Conservation (phyloP, 129 eudicot genomes). For the sunflower (Helianthus annuus) region DNA sequence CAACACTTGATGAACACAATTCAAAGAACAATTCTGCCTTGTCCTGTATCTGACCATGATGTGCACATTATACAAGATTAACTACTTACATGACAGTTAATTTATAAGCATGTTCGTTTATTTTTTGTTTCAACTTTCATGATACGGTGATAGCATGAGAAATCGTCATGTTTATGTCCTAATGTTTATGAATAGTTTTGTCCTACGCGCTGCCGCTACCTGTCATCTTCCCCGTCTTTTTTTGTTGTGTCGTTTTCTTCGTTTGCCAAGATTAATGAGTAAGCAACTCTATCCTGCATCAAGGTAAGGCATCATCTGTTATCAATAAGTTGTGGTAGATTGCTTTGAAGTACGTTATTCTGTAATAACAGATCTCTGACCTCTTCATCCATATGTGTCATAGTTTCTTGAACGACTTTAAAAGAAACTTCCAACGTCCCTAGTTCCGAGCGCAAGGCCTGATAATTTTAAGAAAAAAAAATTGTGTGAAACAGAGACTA, state of each 20-base stretch:
- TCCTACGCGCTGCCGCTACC: slow-evolving; percentile 37
- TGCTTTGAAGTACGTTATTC: background rate
- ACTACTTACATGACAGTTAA: too few species aligned
- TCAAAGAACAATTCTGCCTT: too few species aligned
- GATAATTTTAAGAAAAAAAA: background rate
- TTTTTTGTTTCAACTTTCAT: background rate
- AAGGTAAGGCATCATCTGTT: slow-evolving; percentile 14
- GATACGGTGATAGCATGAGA: background rate
- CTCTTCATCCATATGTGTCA: slow-evolving; percentile 53
- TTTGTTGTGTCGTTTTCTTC: slow-evolving; percentile 27
- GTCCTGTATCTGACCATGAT: too few species aligned
- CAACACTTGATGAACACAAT: too few species aligned
- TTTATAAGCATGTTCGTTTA: background rate
- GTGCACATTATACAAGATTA: too few species aligned
- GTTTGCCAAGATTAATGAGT: slow-evolving; percentile 35
- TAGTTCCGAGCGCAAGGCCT: slow-evolving; percentile 62
- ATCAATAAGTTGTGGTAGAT: slow-evolving; percentile 9
- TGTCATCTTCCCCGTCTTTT: slow-evolving; percentile 29
- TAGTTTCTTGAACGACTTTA: slow-evolving; percentile 47
- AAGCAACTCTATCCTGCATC: slow-evolving; percentile 57
- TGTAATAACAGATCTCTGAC: slow-evolving; percentile 29
- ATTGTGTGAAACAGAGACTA: slow-evolving; percentile 23
- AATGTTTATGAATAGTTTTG: slow-evolving; percentile 5
- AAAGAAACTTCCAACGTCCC: slow-evolving; percentile 45
- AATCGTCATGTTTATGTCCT: slow-evolving; percentile 18